Evolutionary conservation across 768 basidiomycete species (phyloP).

Genomic region (Leccinum truebloodii): DNA sequence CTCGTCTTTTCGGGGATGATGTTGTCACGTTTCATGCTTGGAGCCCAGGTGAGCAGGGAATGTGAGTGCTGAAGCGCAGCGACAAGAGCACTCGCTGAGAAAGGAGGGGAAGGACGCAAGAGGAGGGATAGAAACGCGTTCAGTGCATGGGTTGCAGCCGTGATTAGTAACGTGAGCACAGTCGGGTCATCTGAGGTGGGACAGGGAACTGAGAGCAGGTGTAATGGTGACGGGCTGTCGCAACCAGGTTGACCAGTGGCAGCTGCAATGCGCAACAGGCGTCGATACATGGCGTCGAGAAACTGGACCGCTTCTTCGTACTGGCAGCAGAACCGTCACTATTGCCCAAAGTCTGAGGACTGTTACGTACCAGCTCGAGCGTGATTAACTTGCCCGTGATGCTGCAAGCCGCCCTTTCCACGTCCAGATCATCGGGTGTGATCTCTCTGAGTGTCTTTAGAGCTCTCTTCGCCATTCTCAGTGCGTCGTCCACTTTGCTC

Average conservation of each 20-base stretch:
- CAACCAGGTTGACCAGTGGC: background rate
- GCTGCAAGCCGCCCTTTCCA: conserved; percentile 73
- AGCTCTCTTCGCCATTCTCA: conserved; percentile 41
- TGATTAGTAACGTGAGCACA: conserved; percentile 56
- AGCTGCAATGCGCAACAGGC: conserved; percentile 31
- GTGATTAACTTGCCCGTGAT: conserved; percentile 65
- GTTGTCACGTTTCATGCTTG: conserved; percentile 34
- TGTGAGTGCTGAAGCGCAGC: conserved; percentile 30
- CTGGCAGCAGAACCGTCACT: conserved; percentile 36
- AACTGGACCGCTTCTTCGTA: conserved; percentile 49
- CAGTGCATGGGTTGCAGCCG: conserved; percentile 59
- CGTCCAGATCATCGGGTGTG: conserved; percentile 52
- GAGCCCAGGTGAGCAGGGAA: conserved; percentile 56
- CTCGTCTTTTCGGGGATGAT: conserved; percentile 53
- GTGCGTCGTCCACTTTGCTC: conserved; percentile 38
- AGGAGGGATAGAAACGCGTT: conserved; percentile 38
- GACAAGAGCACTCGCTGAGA: conserved; percentile 28
- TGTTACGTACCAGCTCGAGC: conserved; percentile 65
- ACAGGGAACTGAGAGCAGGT: conserved; percentile 46
- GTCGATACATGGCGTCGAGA: conserved; percentile 47
- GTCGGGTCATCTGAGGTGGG: conserved; percentile 34
- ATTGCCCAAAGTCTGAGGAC: background rate
- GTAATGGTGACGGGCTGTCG: conserved; percentile 12
- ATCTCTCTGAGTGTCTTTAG: conserved; percentile 48
- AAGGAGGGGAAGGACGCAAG: conserved; percentile 18